Evolutionary conservation across 768 basidiomycete genomes (phyloP).

Genomic region (Macrolepiota albuminosa): DNA sequence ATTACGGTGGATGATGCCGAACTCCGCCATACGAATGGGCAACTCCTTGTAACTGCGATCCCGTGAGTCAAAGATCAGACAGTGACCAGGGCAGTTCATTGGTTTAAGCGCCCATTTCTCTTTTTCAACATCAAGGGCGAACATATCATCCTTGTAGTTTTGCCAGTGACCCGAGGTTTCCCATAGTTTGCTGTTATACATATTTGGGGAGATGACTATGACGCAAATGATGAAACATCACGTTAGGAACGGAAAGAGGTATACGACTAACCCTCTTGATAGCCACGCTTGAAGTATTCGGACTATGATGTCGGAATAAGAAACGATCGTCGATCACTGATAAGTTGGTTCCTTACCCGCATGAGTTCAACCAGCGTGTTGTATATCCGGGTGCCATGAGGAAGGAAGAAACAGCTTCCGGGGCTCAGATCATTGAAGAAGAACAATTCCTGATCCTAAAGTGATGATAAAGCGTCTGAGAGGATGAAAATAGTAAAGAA

Average conservation of each 20-base stretch:
- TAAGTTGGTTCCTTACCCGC: constrained; percentile 51
- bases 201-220: constrained; percentile 93
- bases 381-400: constrained; percentile 95
- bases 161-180: constrained; percentile 98
- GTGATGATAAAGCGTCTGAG: constrained; percentile 3
- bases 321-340: background rate
- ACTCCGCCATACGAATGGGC: constrained; percentile 97
- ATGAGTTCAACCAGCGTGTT: constrained; percentile 89
- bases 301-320: constrained; percentile 37
- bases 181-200: constrained; percentile 96
- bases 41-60: constrained; percentile 94
- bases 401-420: constrained; percentile 94
- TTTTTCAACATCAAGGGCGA: constrained; percentile 90
- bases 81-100: constrained; percentile 99
- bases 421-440: constrained; percentile 98
- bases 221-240: background rate
- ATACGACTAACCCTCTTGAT: constrained; percentile 71
- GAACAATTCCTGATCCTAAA: constrained; percentile 91
- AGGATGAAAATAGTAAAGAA: background rate
- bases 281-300: constrained; percentile 94
- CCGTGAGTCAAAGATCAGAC: constrained; percentile 90
- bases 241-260: background rate
- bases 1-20: constrained; percentile 95
- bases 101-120: constrained; percentile 95
- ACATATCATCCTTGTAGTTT: constrained; percentile 99